Evolutionary conservation across 73 alveolate genomes (phyloP), one percentile per base, ranked within the genome.

Genomic region (Halteria grandinella): DNA sequence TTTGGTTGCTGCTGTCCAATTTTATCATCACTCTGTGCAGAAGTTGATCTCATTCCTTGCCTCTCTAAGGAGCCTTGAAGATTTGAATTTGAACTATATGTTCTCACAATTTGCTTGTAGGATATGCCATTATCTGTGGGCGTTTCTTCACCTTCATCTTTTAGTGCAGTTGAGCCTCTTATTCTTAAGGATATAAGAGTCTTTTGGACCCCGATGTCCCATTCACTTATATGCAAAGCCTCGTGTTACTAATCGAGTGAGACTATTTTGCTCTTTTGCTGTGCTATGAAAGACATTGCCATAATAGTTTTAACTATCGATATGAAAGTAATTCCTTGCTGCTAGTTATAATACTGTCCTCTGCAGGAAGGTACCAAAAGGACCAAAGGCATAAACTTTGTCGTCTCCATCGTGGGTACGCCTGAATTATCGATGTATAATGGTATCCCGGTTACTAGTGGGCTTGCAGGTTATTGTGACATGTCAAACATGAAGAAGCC

Each of bases 401-500:
- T 6, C 24, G 49, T 41, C 14, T 15, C 2, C 11, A 6, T 44
- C 47, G 43, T 45, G 55, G 43, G 15, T 66, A 8, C 78, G 36
- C 32, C 7, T 20, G 3, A 34, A 58, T 32, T 7, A 6, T n/a
- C 10, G 34, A 10, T 12, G 36, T 36, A 15, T n/a, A 17, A 62
- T 18, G 5, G 21, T 8, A 29, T n/a, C 36, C 12, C n/a, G 23
- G 32, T 40, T 44, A 66, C 66, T 21, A 66, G 23, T n/a, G 80
- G 80, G 23, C 23, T 25, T 21, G 80, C 69, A 3, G 63, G 51
- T 21, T 66, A 20, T 15, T n/a, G 1, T 15, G 80, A 44, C 25
- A 36, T 45, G 21, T 66, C 80, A 66, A 66, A 66, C 23, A 66
- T 23, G 32, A 41, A 66, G 47, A 45, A 47, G 0, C 80, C 80